phyloP scores from a whole-genome alignment of 2,329 filamentous ascomycete species.

The Ceratocystiopsis minuta region DNA sequence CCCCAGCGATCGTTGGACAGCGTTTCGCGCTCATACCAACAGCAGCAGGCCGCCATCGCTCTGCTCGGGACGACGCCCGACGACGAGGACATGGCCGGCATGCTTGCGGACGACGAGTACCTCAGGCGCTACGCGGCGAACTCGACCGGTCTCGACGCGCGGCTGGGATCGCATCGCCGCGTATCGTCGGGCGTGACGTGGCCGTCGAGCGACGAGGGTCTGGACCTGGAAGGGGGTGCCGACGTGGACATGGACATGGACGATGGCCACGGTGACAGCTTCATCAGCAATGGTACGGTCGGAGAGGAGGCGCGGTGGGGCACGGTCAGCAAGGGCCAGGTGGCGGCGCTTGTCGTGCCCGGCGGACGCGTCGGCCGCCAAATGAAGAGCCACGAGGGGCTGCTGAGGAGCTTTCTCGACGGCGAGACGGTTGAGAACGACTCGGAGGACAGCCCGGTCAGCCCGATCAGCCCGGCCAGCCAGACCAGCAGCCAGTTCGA shows the following conservation, averaged over 20 bases:
- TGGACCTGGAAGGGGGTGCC: conserved; percentile 1
- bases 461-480: conserved; percentile 2
- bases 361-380: conserved; percentile 10
- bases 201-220: conserved; percentile 40
- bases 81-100: conserved; percentile 44
- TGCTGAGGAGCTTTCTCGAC: conserved; percentile 25
- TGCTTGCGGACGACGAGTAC: conserved; percentile 53
- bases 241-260: not conserved
- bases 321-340: conserved; percentile 27
- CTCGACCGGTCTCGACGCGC: conserved; percentile 7
- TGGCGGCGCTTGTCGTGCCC: conserved; percentile 41
- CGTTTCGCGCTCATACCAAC: conserved; percentile 20
- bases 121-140: conserved; percentile 33
- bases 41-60: not conserved
- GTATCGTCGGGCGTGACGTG: conserved; percentile 32
- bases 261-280: not conserved
- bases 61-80: conserved; percentile 13
- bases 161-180: conserved; percentile 13
- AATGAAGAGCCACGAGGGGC: conserved; percentile 30
- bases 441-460: not conserved
- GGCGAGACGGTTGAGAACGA: conserved; percentile 17
- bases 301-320: conserved; percentile 30
- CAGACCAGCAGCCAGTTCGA: conserved; percentile 12
- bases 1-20: conserved; percentile 36
- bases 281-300: not conserved